A percentile compares a stretch with the other conserved stretches of the same genome.
Conservation (phyloP, 2,329 filamentous ascomycete species). For the Aaosphaeria arxii region DNA sequence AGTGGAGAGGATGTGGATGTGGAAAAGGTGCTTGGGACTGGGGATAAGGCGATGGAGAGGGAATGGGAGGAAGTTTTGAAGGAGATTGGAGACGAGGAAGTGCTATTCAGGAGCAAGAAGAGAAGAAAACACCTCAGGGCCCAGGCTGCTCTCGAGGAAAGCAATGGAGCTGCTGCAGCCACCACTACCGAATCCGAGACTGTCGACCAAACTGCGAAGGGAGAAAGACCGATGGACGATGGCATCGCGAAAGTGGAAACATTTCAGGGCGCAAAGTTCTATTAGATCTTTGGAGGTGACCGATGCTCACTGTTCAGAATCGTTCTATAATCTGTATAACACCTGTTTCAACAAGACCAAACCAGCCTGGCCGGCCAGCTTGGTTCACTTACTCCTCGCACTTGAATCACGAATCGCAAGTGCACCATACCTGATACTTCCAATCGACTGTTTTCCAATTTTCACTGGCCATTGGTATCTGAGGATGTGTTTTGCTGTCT, state of each 20-base stretch:
- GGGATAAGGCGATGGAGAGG: constrained; percentile 68
- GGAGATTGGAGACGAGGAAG: constrained; percentile 65
- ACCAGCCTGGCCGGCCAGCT: no score
- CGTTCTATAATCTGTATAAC: not conserved
- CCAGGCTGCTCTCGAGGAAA: constrained; percentile 9
- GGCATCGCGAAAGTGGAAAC: constrained; percentile 31
- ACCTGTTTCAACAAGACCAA: not conserved
- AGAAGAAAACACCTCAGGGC: constrained; percentile 22
- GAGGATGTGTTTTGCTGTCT: no score
- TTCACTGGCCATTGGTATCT: no score
- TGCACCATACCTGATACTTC: no score
- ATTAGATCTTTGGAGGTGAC: constrained; percentile 11
- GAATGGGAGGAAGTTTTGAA: constrained; percentile 82
- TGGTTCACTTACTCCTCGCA: no score
- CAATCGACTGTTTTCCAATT: no score
- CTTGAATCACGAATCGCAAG: no score
- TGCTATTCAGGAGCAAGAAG: constrained; percentile 47
- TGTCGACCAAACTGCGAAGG: not conserved
- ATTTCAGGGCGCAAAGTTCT: constrained; percentile 28
- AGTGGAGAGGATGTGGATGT: constrained; percentile 59
- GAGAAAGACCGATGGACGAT: constrained; percentile 20
- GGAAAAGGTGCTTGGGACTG: constrained; percentile 75
- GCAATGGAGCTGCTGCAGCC: no score
- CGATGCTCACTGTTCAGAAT: not conserved
- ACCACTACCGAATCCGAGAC: no score